Evolutionary conservation across 352 stramenopile species (phyloP).

Genomic region (Globisporangium parvum): DNA sequence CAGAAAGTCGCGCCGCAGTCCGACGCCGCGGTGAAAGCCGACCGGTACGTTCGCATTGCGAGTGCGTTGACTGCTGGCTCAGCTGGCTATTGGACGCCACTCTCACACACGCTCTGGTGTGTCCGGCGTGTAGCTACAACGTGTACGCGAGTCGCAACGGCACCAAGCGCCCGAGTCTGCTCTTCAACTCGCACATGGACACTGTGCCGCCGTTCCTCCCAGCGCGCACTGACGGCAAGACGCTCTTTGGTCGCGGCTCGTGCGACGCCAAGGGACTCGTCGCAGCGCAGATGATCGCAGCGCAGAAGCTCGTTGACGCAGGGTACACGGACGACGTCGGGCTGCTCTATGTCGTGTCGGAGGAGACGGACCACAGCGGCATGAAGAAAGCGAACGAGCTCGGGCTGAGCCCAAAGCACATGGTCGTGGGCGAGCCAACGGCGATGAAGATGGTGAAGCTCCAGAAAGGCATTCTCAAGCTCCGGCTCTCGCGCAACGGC

Average conservation of each 20-base stretch:
- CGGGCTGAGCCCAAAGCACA: slow-evolving; percentile 52
- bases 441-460: slow-evolving; percentile 76
- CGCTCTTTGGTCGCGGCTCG: slow-evolving; percentile 69
- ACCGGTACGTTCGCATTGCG: slow-evolving; percentile 26
- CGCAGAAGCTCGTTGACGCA: slow-evolving; percentile 54
- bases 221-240: slow-evolving; percentile 54
- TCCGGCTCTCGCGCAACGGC: slow-evolving; percentile 64
- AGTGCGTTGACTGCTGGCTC: not conserved
- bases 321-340: slow-evolving; percentile 59
- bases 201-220: slow-evolving; percentile 70
- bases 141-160: slow-evolving; percentile 60
- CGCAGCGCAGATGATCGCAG: slow-evolving; percentile 76
- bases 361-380: slow-evolving; percentile 85
- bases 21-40: slow-evolving; percentile 46
- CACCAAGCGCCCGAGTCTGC: slow-evolving; percentile 43
- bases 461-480: slow-evolving; percentile 85
- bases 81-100: not conserved
- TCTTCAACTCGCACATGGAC: slow-evolving; percentile 88
- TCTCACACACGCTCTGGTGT: not conserved
- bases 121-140: slow-evolving; percentile 41
- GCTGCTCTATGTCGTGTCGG: slow-evolving; percentile 81
- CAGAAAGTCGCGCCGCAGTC: slow-evolving; percentile 65
- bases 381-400: slow-evolving; percentile 88
- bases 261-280: slow-evolving; percentile 84
- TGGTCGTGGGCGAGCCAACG: slow-evolving; percentile 83